A percentile compares a stretch with the other conserved stretches of the same genome.
Conservation (phyloP, 257 asterid genomes). For the Lantana camara region DNA sequence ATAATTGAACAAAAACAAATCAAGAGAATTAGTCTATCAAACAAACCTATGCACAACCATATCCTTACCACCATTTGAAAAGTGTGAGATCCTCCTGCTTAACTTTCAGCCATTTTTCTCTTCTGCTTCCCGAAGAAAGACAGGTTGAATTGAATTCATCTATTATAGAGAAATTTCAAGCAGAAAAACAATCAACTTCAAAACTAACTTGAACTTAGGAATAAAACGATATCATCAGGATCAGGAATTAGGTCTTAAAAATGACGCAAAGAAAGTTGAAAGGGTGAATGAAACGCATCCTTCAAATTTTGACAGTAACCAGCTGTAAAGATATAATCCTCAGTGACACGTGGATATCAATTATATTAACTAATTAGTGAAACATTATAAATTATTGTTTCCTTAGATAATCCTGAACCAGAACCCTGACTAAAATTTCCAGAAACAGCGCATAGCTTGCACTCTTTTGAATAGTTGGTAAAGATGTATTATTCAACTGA, state of each 20-base stretch:
- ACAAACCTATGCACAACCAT: constrained; percentile 45
- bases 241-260: constrained; percentile 32
- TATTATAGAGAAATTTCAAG: constrained; percentile 53
- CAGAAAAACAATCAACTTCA: constrained; percentile 51
- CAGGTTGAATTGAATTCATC: constrained; percentile 50
- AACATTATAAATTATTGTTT: not conserved
- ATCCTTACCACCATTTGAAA: constrained; percentile 50
- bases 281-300: constrained; percentile 1
- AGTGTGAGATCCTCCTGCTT: constrained; percentile 52
- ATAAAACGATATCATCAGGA: constrained; percentile 27
- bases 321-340: constrained; percentile 9
- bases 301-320: constrained; percentile 17
- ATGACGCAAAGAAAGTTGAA: not conserved
- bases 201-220: constrained; percentile 26
- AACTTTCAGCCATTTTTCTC: constrained; percentile 52
- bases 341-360: not conserved
- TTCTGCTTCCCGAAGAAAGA: constrained; percentile 57
- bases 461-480: not conserved
- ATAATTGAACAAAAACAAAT: not conserved
- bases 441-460: not conserved
- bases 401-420: constrained; percentile 5
- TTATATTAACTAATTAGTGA: not conserved
- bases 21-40: constrained; percentile 18
- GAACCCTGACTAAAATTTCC: not conserved
- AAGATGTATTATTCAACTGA: not conserved